Conservation (phyloP, 805 yeast genomes). For the Wickerhamiella allomyrinae region DNA sequence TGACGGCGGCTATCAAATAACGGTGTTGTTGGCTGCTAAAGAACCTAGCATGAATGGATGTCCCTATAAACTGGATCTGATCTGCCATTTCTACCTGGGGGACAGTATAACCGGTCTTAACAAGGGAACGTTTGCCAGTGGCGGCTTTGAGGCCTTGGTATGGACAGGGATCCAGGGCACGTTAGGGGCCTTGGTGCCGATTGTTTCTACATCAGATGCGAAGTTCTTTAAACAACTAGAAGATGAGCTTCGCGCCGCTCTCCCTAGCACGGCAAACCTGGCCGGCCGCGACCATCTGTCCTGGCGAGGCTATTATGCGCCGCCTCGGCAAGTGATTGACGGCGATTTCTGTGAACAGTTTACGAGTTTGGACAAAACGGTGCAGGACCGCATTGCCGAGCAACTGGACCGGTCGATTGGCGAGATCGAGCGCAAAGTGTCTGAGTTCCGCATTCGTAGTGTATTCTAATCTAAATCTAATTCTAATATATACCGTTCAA, state of each 20-base stretch:
- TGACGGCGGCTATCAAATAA: constrained; percentile 37
- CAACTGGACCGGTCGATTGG: constrained; percentile 21
- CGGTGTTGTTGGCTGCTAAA: constrained; percentile 22
- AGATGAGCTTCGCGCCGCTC: constrained; percentile 21
- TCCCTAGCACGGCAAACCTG: constrained; percentile 22
- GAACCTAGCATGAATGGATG: constrained; percentile 32
- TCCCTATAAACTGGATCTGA: constrained; percentile 31
- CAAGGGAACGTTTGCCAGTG: constrained; percentile 38
- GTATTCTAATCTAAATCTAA: constrained; percentile 10
- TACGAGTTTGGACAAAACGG: constrained; percentile 17
- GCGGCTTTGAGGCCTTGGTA: constrained; percentile 52
- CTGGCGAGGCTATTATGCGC: constrained; percentile 71
- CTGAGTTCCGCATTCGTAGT: constrained; percentile 21
- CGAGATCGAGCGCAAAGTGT: constrained; percentile 22
- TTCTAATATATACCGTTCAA: background rate
- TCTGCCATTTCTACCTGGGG: constrained; percentile 47
- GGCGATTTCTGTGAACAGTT: constrained; percentile 73
- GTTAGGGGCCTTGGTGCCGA: constrained; percentile 58
- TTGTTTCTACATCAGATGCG: constrained; percentile 47
- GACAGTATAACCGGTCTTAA: constrained; percentile 58
- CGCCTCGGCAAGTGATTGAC: constrained; percentile 62
- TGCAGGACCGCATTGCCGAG: constrained; percentile 20
- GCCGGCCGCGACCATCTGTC: constrained; percentile 53
- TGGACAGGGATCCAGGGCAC: constrained; percentile 76
- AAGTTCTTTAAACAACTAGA: constrained; percentile 45